phyloP scores from a whole-genome alignment of 1,284 basidiomycete species.

The Boletellus sp. region DNA sequence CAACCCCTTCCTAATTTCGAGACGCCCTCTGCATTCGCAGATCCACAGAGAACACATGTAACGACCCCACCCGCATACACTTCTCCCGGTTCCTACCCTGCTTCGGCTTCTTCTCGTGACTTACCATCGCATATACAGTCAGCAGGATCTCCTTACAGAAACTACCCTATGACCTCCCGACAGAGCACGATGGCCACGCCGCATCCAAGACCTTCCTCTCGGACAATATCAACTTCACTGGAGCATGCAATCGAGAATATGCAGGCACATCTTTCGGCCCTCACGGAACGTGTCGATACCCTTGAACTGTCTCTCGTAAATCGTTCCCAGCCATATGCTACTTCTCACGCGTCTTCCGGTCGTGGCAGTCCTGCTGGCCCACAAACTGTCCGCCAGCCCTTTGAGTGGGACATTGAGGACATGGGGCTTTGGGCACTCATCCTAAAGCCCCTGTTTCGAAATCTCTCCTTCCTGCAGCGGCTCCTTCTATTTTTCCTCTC shows the following conservation, averaged over 20 bases:
- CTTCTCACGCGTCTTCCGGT: conserved; percentile 36
- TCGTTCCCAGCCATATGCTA: conserved; percentile 35
- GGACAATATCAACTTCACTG: conserved; percentile 38
- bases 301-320: conserved; percentile 54
- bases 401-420: conserved; percentile 65
- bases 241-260: conserved; percentile 79
- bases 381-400: conserved; percentile 22
- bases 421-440: conserved; percentile 77
- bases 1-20: conserved; percentile 73
- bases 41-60: conserved; percentile 39
- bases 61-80: conserved; percentile 41
- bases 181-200: conserved; percentile 29
- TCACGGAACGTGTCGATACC: conserved; percentile 82
- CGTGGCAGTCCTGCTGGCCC: conserved; percentile 41
- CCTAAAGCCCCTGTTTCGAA: conserved; percentile 56
- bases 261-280: conserved; percentile 85
- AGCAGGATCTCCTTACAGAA: conserved; percentile 37
- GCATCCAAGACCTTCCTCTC: conserved; percentile 41
- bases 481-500: conserved; percentile 53
- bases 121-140: conserved; percentile 38
- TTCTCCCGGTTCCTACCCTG: conserved; percentile 36
- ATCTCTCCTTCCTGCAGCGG: conserved; percentile 44
- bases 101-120: conserved; percentile 36
- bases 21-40: conserved; percentile 69
- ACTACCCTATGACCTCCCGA: conserved; percentile 24